Base-by-base conservation (phyloP, 1,284 basidiomycete species). In the Malassezia globosa region DNA sequence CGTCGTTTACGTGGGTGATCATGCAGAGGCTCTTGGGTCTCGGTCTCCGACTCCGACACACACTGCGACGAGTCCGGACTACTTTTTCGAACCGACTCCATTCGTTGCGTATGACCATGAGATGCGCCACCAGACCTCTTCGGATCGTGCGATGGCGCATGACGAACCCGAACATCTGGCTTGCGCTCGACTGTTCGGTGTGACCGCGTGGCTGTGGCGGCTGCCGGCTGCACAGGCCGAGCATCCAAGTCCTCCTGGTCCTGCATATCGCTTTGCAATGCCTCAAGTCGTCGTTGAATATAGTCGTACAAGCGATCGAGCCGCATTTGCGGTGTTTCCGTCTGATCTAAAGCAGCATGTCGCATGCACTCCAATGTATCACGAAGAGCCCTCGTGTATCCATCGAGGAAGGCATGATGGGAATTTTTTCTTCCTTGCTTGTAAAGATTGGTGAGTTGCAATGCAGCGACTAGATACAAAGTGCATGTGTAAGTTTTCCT, bases 371-470 rank as follows among this genome's bases (percentile, higher is more conserved):
- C 50, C 18, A 52, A 35, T 13, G 34, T 47, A 22, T 52, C 50
- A 18, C 35, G 18, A 19, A 52, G 29, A 3, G 50, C 50, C 10
- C 38, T 38, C 1, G 21, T 25, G 36, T 52, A 52, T 13, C 50
- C 50, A 4, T 40, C 40, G n/a, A 42, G 31, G 33, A 52, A 43
- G 3, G 50, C 44, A 5, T 31, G 19, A 11, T 42, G 44, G 4
- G 39, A 23, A 35, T 52, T 52, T 38, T 45, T 33, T 3, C 40
- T 36, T 4, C 50, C 50, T 31, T 31, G 35, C 25, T 52, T 52
- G 44, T 52, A 52, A 8, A 52, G 35, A 36, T 52, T 52, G 7
- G 50, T 52, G 3, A 52, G 23, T 22, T 52, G 50, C 16, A 52
- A 36, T 19, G 50, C 50, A 16, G 50, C 50, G 5, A 42, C 44